These are phyloP conservation scores for Phlebopus sp. DNA, from an alignment of 1,284 basidiomycete species.

Conservation along the genomic window DNA sequence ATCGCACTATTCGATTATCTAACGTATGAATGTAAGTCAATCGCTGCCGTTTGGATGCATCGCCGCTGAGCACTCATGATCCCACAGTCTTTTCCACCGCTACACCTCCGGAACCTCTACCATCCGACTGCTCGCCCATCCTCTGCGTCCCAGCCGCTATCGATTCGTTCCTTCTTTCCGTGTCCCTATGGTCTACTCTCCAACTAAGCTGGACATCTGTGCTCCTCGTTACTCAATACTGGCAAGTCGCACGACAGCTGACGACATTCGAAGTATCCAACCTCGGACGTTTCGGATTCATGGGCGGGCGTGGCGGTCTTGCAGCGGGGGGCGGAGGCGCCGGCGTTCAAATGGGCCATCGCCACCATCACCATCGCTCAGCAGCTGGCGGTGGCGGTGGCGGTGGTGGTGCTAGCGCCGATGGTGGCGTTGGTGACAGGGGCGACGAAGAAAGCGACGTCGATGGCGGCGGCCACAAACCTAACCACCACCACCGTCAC, in stretches of 20 bases:
- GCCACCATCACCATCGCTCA: conserved; percentile 46
- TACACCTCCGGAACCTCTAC: conserved; percentile 42
- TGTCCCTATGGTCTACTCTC: conserved; percentile 82
- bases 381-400: conserved; percentile 17
- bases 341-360: conserved; percentile 72
- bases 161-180: conserved; percentile 84
- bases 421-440: too few species aligned
- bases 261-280: conserved; percentile 97
- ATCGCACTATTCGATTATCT: conserved; percentile 83
- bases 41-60: not conserved
- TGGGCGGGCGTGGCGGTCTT: conserved; percentile 93
- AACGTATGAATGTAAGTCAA: conserved; percentile 69
- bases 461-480: conserved; percentile 43
- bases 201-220: conserved; percentile 93
- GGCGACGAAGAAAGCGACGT: conserved; percentile 59
- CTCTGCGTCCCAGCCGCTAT: conserved; percentile 69
- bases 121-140: conserved; percentile 62
- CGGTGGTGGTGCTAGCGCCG: too few species aligned
- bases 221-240: conserved; percentile 82
- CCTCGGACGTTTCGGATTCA: conserved; percentile 92
- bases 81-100: conserved; percentile 50
- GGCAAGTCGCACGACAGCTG: conserved; percentile 93
- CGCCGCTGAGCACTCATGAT: conserved; percentile 5
- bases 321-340: conserved; percentile 90
- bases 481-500: conserved; percentile 37